Base-by-base conservation (phyloP, 345 rosid genomes). In the Eucalyptus camaldulensis region DNA sequence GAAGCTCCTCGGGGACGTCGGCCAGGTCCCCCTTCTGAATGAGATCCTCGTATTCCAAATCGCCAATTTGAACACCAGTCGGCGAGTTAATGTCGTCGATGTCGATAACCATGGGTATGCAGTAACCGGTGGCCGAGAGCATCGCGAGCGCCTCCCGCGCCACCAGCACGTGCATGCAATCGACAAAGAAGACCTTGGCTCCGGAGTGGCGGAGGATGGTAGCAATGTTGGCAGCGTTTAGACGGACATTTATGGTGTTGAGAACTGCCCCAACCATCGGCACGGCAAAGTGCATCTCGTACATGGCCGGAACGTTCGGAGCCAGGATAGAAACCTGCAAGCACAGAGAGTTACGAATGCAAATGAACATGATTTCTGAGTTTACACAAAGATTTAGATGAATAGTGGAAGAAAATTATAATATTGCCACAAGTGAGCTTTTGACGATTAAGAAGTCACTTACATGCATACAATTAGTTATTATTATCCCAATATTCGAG, bases 241-340 rank as follows among this genome's bases (percentile, higher is more conserved):
- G 96, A 49, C 98, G 91, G 1, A 93, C 93, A 88, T 97, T 97
- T 33, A 96, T 94, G 22, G 97, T 89, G 90, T 96, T 96, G 40
- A 96, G 95, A 24, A 96, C 93, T 1, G 96, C 99, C 17, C 99
- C 95, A 1, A 97, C 96, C 97, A 96, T 97, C 7, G 98, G 99
- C 87, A 96, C 96, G 2, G 95, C 95, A 72, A 97, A 97, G 89
- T 97, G 98, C 97, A 96, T 92, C 94, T 97, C 99, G 87, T 96
- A 96, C 93, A 94, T 69, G n/a, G 99, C 99, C 8, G 98, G 99
- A 88, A 95, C 31, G 85, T 95, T 97, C 2, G 98, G 99, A 86
- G 99, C 98, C 88, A 97, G 86, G 37, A 95, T 92, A 3, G 99
- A 95, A 2, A 97, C 97, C 98, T 95, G 89, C 16, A 6, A 13